These are phyloP conservation scores for Claviceps sp. DNA, from an alignment of 2,329 filamentous ascomycete genomes.

Conservation along the genomic window DNA sequence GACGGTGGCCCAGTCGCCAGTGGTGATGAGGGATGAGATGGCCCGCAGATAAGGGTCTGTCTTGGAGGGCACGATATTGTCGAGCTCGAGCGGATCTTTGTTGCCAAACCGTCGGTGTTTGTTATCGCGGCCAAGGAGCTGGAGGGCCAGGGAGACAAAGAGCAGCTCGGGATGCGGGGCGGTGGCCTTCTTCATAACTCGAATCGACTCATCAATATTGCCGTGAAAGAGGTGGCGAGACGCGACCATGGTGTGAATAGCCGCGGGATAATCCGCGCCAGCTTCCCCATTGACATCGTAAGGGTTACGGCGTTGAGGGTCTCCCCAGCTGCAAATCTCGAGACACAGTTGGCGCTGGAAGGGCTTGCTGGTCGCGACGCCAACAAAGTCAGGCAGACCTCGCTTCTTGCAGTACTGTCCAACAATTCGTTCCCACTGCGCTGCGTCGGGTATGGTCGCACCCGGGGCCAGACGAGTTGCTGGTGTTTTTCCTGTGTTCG, in stretches of 20 bases:
- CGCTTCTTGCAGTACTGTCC: conserved; percentile 49
- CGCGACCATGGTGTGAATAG: conserved; percentile 57
- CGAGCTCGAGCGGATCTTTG: conserved; percentile 42
- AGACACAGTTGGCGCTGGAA: conserved; percentile 64
- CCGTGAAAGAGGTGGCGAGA: conserved; percentile 65
- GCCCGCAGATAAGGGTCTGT: conserved; percentile 70
- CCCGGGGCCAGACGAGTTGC: conserved; percentile 33
- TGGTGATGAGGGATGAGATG: conserved; percentile 65
- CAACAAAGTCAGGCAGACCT: conserved; percentile 49
- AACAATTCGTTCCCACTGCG: conserved; percentile 49
- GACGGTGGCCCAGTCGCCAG: conserved; percentile 62
- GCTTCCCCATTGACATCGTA: conserved; percentile 29
- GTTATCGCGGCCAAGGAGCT: conserved; percentile 43
- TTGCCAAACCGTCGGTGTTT: conserved; percentile 18
- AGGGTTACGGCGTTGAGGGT: conserved; percentile 31
- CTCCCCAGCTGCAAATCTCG: conserved; percentile 62
- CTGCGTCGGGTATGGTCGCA: conserved; percentile 30
- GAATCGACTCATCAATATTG: conserved; percentile 52
- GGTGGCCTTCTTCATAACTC: conserved; percentile 56
- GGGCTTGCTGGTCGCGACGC: conserved; percentile 48
- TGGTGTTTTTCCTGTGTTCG: conserved; percentile 30
- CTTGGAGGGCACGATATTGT: conserved; percentile 45
- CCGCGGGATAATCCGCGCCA: conserved; percentile 35
- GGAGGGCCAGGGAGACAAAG: conserved; percentile 54
- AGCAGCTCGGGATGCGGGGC: conserved; percentile 48